phyloP scores from a whole-genome alignment of 2,329 filamentous ascomycete genomes.

The Penicillium verrucosum region DNA sequence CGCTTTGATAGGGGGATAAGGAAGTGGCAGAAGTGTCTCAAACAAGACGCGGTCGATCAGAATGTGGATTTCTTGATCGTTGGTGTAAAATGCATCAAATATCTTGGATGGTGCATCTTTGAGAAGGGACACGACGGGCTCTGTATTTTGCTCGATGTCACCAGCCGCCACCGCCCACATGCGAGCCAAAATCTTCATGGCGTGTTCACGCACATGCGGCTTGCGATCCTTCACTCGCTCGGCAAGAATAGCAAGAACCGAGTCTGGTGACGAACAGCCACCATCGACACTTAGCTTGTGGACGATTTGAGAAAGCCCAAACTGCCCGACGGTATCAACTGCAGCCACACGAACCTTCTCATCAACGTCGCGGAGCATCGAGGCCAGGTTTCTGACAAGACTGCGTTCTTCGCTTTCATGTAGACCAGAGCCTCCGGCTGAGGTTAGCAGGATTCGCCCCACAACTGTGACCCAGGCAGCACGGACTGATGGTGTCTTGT shows the following conservation, averaged over 20 bases:
- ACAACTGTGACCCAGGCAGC: constrained; percentile 81
- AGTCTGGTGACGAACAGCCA: constrained; percentile 70
- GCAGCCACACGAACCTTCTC: constrained; percentile 87
- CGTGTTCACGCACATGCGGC: constrained; percentile 74
- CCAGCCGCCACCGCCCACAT: constrained; percentile 93
- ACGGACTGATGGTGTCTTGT: constrained; percentile 79
- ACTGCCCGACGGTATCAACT: constrained; percentile 77
- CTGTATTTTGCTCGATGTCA: constrained; percentile 79
- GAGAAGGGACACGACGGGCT: constrained; percentile 70
- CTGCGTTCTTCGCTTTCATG: constrained; percentile 75
- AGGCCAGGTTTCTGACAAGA: constrained; percentile 70
- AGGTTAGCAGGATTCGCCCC: constrained; percentile 84
- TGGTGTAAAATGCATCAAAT: constrained; percentile 83
- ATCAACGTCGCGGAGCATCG: constrained; percentile 81
- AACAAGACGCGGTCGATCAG: constrained; percentile 80
- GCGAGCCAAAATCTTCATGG: constrained; percentile 77
- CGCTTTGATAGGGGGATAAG: constrained; percentile 69
- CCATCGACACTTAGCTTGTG: constrained; percentile 75
- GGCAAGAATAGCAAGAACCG: constrained; percentile 75
- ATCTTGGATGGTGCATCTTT: constrained; percentile 80
- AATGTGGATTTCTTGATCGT: constrained; percentile 80
- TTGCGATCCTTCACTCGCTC: constrained; percentile 87
- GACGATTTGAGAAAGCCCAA: constrained; percentile 76
- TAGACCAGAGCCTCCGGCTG: constrained; percentile 82
- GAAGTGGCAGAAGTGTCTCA: constrained; percentile 84